These are phyloP conservation scores for Lactarius quietus DNA, from an alignment of 768 basidiomycete genomes.

Conservation along the genomic window DNA sequence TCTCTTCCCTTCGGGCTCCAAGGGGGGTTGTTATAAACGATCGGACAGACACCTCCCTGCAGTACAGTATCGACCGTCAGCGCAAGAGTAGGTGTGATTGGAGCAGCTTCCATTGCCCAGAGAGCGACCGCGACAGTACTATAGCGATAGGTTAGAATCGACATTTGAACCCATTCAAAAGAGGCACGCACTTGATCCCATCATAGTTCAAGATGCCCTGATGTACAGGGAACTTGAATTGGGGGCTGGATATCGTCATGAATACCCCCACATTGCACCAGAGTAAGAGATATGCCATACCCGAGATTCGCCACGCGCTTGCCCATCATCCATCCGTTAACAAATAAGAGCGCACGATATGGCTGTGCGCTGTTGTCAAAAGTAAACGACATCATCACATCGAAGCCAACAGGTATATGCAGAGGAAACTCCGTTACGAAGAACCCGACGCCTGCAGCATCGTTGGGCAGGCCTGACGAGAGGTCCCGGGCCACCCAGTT, in stretches of 20 bases:
- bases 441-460: constrained; percentile 70
- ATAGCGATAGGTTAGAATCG: background rate
- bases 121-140: constrained; percentile 31
- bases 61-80: constrained; percentile 31
- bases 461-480: constrained; percentile 52
- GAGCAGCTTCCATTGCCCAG: constrained; percentile 34
- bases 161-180: constrained; percentile 3
- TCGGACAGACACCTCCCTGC: constrained; percentile 31
- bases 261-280: background rate
- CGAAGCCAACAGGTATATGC: constrained; percentile 53
- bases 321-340: constrained; percentile 91
- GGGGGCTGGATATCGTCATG: constrained; percentile 48
- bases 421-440: constrained; percentile 73
- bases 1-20: constrained; percentile 20
- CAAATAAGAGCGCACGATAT: constrained; percentile 70
- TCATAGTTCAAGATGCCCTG: constrained; percentile 73
- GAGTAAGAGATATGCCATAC: constrained; percentile 10
- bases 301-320: constrained; percentile 44
- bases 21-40: constrained; percentile 28
- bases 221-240: constrained; percentile 78
- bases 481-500: constrained; percentile 58
- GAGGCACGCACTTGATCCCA: constrained; percentile 57
- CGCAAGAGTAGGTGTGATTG: constrained; percentile 28
- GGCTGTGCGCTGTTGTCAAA: constrained; percentile 62
- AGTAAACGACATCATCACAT: constrained; percentile 67